phyloP scores from a whole-genome alignment of 495 filamentous ascomycete genomes.

The Aspergillus ostianus region DNA sequence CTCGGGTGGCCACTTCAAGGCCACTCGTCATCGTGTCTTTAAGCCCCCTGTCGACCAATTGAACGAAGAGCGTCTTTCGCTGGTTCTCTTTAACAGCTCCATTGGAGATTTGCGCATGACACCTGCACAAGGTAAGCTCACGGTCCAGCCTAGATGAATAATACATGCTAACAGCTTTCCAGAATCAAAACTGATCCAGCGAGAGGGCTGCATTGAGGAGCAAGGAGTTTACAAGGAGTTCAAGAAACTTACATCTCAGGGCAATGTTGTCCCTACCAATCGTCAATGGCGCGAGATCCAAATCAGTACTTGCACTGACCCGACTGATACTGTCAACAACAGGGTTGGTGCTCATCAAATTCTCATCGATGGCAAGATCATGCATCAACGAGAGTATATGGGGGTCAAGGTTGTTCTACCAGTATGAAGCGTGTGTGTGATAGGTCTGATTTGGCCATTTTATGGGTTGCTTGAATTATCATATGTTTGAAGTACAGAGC shows the following conservation, averaged over 20 bases:
- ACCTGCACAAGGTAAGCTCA: constrained; percentile 26
- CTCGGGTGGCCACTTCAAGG: constrained; percentile 49
- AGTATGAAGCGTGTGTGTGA: constrained; percentile 19
- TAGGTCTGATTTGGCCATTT: not conserved
- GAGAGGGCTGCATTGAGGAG: constrained; percentile 41
- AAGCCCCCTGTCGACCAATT: constrained; percentile 42
- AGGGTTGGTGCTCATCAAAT: constrained; percentile 37
- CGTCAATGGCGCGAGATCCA: constrained; percentile 42
- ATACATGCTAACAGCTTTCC: not conserved
- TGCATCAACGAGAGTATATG: constrained; percentile 45
- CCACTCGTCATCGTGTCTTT: constrained; percentile 43
- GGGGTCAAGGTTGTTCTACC: constrained; percentile 43
- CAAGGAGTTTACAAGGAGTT: constrained; percentile 43
- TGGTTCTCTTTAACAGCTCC: constrained; percentile 46
- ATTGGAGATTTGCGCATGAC: constrained; percentile 37
- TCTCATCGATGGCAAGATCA: constrained; percentile 39
- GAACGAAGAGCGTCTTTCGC: constrained; percentile 37
- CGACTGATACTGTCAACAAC: constrained; percentile 36
- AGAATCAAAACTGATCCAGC: constrained; percentile 39
- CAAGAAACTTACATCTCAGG: constrained; percentile 30
- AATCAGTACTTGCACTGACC: constrained; percentile 40
- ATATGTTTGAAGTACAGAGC: no score
- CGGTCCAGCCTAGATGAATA: not conserved
- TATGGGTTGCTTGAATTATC: not conserved
- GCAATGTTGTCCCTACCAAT: constrained; percentile 39